Percentiles rank a stretch among this genome's conserved stretches.
Evolutionary conservation across 352 stramenopile genomes (phyloP).

Genomic region (Globisporangium barbulae): DNA sequence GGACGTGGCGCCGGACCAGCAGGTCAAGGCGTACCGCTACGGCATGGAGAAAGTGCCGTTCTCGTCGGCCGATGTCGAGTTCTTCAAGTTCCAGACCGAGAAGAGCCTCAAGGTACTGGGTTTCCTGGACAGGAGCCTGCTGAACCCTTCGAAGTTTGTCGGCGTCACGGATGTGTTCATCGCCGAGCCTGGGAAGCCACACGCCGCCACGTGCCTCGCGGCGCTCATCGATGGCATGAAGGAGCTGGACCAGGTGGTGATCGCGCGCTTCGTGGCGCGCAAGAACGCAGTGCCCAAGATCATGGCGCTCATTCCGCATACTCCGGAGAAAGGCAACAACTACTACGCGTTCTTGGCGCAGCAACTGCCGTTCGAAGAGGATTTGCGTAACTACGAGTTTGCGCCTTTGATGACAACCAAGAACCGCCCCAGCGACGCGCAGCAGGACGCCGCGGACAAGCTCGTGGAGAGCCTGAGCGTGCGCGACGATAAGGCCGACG

Average conservation of each 20-base stretch:
- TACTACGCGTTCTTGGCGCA: constrained; percentile 76
- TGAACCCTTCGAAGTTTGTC: constrained; percentile 59
- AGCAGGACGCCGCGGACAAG: constrained; percentile 60
- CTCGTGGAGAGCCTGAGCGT: constrained; percentile 76
- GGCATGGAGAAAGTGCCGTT: constrained; percentile 79
- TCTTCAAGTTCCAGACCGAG: constrained; percentile 80
- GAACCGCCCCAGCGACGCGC: constrained; percentile 41
- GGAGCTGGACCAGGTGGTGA: constrained; percentile 50
- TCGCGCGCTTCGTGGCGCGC: constrained; percentile 72
- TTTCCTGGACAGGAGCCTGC: constrained; percentile 53
- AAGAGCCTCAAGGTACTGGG: constrained; percentile 75
- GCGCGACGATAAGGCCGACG: constrained; percentile 53
- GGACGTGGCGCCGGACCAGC: constrained; percentile 64
- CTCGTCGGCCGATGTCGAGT: constrained; percentile 72
- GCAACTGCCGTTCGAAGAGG: constrained; percentile 77
- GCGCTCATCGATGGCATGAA: constrained; percentile 70
- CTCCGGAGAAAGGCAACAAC: constrained; percentile 32
- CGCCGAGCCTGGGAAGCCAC: constrained; percentile 64
- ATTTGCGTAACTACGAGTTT: constrained; percentile 79
- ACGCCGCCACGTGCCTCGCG: constrained; percentile 55
- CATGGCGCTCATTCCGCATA: constrained; percentile 62
- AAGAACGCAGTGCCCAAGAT: constrained; percentile 82
- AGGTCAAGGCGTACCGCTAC: constrained; percentile 81
- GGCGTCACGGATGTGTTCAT: constrained; percentile 67
- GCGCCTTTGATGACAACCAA: constrained; percentile 55